Percentiles rank a stretch among this genome's conserved stretches.
Conservation (phyloP, 2,329 filamentous ascomycete genomes). For the Trichophyton verrucosum region DNA sequence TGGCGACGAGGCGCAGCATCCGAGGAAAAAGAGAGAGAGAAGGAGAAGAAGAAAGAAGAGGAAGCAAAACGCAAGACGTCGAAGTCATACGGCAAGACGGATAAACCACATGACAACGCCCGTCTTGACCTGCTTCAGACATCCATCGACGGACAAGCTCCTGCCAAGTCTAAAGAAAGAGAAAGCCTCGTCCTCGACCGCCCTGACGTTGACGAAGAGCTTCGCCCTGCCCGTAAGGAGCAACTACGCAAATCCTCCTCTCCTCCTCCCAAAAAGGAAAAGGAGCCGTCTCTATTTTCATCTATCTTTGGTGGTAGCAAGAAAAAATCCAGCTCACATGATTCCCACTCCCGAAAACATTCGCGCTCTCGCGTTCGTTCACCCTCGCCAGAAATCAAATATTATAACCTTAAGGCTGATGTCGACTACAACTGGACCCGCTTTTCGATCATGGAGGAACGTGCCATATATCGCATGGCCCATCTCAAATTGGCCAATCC, state of each 20-base stretch:
- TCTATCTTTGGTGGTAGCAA: conserved; percentile 84
- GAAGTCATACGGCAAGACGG: conserved; percentile 43
- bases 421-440: conserved; percentile 93
- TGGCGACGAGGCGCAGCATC: conserved; percentile 60
- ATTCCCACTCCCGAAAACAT: conserved; percentile 58
- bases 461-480: conserved; percentile 96
- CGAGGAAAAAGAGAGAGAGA: conserved; percentile 42
- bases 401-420: conserved; percentile 64
- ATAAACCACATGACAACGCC: conserved; percentile 57
- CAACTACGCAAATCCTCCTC: conserved; percentile 57
- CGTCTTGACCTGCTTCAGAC: conserved; percentile 77
- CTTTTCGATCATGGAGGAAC: conserved; percentile 88
- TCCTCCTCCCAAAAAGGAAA: conserved; percentile 69
- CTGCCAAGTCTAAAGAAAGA: conserved; percentile 32
- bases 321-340: conserved; percentile 64
- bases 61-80: conserved; percentile 56
- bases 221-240: conserved; percentile 58
- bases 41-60: conserved; percentile 41
- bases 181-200: conserved; percentile 79
- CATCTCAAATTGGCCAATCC: conserved; percentile 99
- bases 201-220: conserved; percentile 59
- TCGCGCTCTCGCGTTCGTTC: conserved; percentile 44
- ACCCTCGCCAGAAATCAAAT: conserved; percentile 67
- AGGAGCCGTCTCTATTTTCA: conserved; percentile 75
- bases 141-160: conserved; percentile 55